Evolutionary conservation across 345 rosid genomes (phyloP), one percentile per base, ranked within the genome.

Genomic region (Draba incana): DNA sequence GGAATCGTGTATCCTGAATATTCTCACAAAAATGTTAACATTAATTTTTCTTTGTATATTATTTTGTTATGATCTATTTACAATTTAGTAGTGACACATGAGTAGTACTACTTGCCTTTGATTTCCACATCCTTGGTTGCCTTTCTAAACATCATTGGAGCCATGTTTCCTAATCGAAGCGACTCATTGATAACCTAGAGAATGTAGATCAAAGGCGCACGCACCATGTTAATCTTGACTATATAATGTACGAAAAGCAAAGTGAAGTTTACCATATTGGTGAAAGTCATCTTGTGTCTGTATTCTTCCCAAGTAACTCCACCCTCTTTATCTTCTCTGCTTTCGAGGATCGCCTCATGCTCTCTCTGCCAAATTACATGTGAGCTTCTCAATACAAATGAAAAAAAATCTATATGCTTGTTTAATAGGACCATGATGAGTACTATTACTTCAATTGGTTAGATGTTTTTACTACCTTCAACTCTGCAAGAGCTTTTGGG

Each of bases 131-230:
- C 84, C 28, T 53, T 42, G 3, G 55, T 14, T 0, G 60, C 84
- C 57, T 78, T 85, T 16, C 89, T 69, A 25, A 79, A 68, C 38
- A 79, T 45, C 43, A 58, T 65, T 9, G 81, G 81, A 13, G 68
- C 74, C 9, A 78, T 10, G 52, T 82, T 82, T 70, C 74, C 44
- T n/a, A 86, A 42, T 24, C 84, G 76, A 3, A 81, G 61, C 3
- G 78, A 56, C 75, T 86, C 86, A 66, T 87, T 80, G 23, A 87
- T 75, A 20, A 80, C 82, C 86, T 80, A 65, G 24, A 43, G 23
- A 33, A 15, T 41, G n/a, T 27, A 16, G 4, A 43, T 20, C 39
- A 43, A 53, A 27, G 37, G 8, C 2, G 28, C 28, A 27, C 3
- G n/a, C 37, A 24, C 20, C 8, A 24, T 27, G 46, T 67, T 4